Base-by-base conservation (phyloP, 768 basidiomycete species). In the Mycena sanguinolenta region DNA sequence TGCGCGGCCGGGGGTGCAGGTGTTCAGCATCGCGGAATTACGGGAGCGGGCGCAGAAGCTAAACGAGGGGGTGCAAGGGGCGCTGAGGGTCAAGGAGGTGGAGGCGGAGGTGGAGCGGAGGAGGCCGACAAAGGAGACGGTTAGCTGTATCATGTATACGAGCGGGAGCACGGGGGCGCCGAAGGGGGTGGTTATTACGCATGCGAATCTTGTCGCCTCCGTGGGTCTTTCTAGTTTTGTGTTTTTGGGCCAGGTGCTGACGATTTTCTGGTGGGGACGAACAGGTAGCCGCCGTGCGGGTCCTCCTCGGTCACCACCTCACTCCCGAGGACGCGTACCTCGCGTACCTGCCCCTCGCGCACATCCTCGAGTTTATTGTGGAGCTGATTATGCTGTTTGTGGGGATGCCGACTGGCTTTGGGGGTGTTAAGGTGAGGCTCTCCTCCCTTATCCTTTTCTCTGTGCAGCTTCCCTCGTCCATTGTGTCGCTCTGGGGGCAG, bases 351-450 rank as follows among this genome's bases (percentile, higher is more conserved):
- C 97, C 96, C 2, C 90, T 97, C 38, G 96, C 95, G 0, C 97
- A 99, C 79, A 96, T 99, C 72, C 85, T 99, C 69, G 97, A 99
- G 82, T 98, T 95, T 78, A 91, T 97, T 67, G 95, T 98, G 75
- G 97, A 99, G 84, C 83, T 94, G 54, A 82, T 84, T 65, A 86
- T 95, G 77, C 81, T 93, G 76, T 92, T 90, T 75, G 83, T 90
- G 36, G 95, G 96, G 70, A 84, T 97, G 83, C 91, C 90, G 30
- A 88, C 89, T 32, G 97, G 98, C 0, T 99, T 94, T 73, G 97
- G 95, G 16, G 91, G 92, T 58, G 91, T 97, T 79, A 98, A 98
- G 49, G 49, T 27, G 49, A 13, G n/a, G n/a, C 23, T 23, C 49
- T 46, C 21, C 21, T 46, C 19, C 19, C n/a, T n/a, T n/a, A n/a